Percentiles rank a stretch among this genome's conserved stretches.
Evolutionary conservation across 2,329 filamentous ascomycete genomes (phyloP).

Genomic region (Penicillium psychrosexuale): DNA sequence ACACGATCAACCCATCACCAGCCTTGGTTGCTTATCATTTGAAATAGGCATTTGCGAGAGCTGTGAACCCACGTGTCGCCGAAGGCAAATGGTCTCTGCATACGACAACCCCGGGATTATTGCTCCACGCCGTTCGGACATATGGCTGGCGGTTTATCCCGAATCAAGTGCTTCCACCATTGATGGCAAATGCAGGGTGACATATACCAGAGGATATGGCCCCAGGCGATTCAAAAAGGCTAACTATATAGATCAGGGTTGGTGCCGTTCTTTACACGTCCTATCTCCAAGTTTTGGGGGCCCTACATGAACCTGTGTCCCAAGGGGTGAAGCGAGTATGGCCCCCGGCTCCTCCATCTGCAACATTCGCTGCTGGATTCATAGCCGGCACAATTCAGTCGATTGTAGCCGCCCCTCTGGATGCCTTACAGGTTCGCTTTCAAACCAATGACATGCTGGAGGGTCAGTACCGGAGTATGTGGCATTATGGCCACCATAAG

Average conservation of each 20-base stretch:
- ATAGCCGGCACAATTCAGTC: constrained; percentile 59
- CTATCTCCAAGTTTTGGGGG: constrained; percentile 60
- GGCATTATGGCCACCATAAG: constrained; percentile 60
- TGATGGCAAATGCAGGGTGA: constrained; percentile 60
- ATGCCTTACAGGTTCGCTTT: constrained; percentile 62
- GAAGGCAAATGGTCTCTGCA: constrained; percentile 56
- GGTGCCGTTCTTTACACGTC: constrained; percentile 62
- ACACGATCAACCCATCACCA: constrained; percentile 10
- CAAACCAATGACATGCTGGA: constrained; percentile 58
- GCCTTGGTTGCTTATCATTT: constrained; percentile 2
- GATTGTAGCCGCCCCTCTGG: constrained; percentile 60
- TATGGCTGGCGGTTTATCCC: constrained; percentile 64
- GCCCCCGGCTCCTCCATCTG: constrained; percentile 53
- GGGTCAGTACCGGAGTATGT: constrained; percentile 60
- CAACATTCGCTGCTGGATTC: constrained; percentile 59
- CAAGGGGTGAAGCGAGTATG: constrained; percentile 57
- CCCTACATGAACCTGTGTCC: constrained; percentile 56
- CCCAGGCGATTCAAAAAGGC: background rate
- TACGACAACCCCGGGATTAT: constrained; percentile 59
- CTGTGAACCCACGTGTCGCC: constrained; percentile 55
- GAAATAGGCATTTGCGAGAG: constrained; percentile 58
- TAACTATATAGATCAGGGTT: constrained; percentile 40
- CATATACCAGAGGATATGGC: constrained; percentile 8
- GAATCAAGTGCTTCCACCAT: constrained; percentile 61
- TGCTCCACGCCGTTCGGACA: constrained; percentile 59